Percentiles rank a stretch among this genome's conserved stretches.
Conservation (phyloP, 2,329 filamentous ascomycete genomes). For the Diaporthe ampelina region DNA sequence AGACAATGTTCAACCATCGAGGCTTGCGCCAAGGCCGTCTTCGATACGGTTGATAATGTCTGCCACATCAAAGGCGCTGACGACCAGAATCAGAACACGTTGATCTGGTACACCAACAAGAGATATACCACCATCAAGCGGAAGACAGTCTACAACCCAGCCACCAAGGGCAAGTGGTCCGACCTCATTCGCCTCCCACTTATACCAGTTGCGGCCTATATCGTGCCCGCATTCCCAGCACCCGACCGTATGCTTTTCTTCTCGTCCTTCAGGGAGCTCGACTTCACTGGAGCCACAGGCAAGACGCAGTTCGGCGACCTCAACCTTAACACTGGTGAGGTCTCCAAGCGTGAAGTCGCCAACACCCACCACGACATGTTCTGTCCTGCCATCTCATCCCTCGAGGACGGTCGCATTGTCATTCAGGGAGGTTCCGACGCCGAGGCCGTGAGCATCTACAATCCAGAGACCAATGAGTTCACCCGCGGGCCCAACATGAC, state of each 20-base stretch:
- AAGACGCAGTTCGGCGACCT: constrained; percentile 44
- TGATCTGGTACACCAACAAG: constrained; percentile 35
- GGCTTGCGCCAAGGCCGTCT: constrained; percentile 21
- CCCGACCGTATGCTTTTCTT: constrained; percentile 43
- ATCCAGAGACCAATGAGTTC: constrained; percentile 56
- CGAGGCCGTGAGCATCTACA: constrained; percentile 55
- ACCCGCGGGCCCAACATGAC: constrained; percentile 57
- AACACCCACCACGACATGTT: constrained; percentile 69
- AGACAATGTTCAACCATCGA: not conserved
- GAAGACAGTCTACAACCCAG: constrained; percentile 40
- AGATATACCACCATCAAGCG: constrained; percentile 17
- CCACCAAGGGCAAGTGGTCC: constrained; percentile 45
- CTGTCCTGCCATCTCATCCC: constrained; percentile 67
- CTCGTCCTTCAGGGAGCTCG: constrained; percentile 39
- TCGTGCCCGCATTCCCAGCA: constrained; percentile 47
- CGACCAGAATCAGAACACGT: constrained; percentile 25
- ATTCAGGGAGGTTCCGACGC: constrained; percentile 60
- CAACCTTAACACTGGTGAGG: constrained; percentile 42
- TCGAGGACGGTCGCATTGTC: constrained; percentile 62
- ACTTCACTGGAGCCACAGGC: constrained; percentile 42
- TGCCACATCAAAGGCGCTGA: constrained; percentile 22
- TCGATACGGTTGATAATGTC: not conserved
- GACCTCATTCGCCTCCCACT: constrained; percentile 47
- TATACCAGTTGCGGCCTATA: constrained; percentile 48
- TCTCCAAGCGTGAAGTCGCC: constrained; percentile 50